A percentile compares a stretch with the other conserved stretches of the same genome.
Conservation (phyloP, 306 rosid species). For the Rosa persica region DNA sequence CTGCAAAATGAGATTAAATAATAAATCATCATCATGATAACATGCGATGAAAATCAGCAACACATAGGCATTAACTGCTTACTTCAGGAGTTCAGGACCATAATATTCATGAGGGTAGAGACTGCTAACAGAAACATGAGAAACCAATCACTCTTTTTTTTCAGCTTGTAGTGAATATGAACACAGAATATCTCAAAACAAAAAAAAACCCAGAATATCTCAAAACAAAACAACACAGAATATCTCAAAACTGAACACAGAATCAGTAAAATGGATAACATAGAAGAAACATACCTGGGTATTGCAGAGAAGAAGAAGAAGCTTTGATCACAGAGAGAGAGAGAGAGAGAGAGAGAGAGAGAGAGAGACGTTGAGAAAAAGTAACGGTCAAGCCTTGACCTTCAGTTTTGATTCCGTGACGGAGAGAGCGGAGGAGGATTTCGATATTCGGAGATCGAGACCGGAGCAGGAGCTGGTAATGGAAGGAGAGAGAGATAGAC, state of each 20-base stretch:
- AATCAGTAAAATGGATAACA: neutral
- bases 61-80: constrained; percentile 38
- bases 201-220: constrained; percentile 8
- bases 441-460: too few relatives aligned
- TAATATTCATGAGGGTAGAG: constrained; percentile 50
- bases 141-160: neutral
- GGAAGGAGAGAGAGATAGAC: too few relatives aligned
- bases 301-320: constrained; percentile 33
- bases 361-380: constrained; percentile 59
- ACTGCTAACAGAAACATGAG: constrained; percentile 24
- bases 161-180: neutral
- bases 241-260: too few relatives aligned
- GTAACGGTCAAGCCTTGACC: constrained; percentile 89
- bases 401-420: too few relatives aligned
- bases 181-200: neutral
- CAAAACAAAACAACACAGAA: constrained; percentile 20
- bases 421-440: too few relatives aligned
- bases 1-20: constrained; percentile 42
- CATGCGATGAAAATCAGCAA: constrained; percentile 17
- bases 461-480: too few relatives aligned
- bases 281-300: constrained; percentile 39
- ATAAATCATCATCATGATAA: constrained; percentile 12
- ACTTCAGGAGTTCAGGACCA: constrained; percentile 68
- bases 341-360: constrained; percentile 34
- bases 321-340: constrained; percentile 49